A percentile compares a stretch with the other conserved stretches of the same genome.
Evolutionary conservation across 306 rosid genomes (phyloP).

Genomic region (Psophocarpus tetragonolobus): DNA sequence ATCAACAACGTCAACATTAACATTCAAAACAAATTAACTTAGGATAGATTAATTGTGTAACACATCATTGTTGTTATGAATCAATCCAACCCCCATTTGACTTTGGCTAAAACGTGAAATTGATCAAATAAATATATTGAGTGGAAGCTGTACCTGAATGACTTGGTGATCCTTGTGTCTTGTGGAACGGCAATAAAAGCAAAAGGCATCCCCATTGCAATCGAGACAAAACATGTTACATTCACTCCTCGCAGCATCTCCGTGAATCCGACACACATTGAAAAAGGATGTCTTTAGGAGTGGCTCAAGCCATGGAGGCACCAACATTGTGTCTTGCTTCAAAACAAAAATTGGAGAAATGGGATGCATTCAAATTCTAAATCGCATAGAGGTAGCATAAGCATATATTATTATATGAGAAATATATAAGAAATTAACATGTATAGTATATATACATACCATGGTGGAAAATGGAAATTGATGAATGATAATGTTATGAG

Average conservation of each 20-base stretch:
- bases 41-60: neutral
- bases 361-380: neutral
- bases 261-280: conserved; percentile 70
- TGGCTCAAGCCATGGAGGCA: conserved; percentile 89
- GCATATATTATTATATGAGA: neutral
- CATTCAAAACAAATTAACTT: neutral
- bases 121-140: too few species aligned
- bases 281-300: conserved; percentile 69
- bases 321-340: conserved; percentile 67
- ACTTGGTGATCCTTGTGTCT: conserved; percentile 90
- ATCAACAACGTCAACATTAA: neutral
- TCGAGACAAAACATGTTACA: conserved; percentile 94
- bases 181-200: conserved; percentile 91
- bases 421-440: neutral
- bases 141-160: too few species aligned
- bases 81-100: neutral
- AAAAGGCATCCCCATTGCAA: conserved; percentile 73
- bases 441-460: conserved; percentile 16
- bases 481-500: conserved; percentile 34
- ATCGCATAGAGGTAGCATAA: neutral
- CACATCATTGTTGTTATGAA: neutral
- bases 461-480: neutral
- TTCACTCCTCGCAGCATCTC: conserved; percentile 76
- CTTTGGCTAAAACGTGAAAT: too few species aligned
- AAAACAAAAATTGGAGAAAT: neutral